Percentiles rank a stretch among this genome's conserved stretches.
These are phyloP conservation scores for Berkeleyomyces rouxiae DNA, from an alignment of 2,329 filamentous ascomycete genomes.

Conservation along the genomic window DNA sequence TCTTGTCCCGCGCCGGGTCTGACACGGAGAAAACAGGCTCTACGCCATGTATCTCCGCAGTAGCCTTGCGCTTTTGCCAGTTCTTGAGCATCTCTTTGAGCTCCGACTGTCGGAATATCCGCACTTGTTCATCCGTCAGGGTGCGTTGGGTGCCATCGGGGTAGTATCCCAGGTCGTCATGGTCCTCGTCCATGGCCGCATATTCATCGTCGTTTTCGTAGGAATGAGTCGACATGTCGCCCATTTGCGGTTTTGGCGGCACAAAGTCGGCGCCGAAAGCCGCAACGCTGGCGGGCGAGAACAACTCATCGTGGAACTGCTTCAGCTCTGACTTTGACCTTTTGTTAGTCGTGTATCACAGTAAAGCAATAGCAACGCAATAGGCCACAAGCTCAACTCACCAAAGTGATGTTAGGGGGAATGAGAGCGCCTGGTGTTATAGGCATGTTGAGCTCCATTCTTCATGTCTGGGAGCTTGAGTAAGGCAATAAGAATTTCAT, in stretches of 20 bases:
- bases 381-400: neutral
- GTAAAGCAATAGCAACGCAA: neutral
- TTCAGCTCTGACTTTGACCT: neutral
- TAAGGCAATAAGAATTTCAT: neutral
- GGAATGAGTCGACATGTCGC: neutral
- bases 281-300: neutral
- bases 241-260: neutral
- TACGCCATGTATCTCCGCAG: conserved; percentile 5
- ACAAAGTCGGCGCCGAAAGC: neutral
- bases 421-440: neutral
- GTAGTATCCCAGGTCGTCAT: conserved; percentile 68
- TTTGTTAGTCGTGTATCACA: neutral
- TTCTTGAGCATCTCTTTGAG: conserved; percentile 50
- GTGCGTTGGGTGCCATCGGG: conserved; percentile 74
- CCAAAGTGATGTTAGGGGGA: neutral
- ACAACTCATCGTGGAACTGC: conserved; percentile 3
- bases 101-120: conserved; percentile 80
- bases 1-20: conserved; percentile 3
- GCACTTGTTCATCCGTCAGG: conserved; percentile 78
- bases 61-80: conserved; percentile 11
- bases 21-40: conserved; percentile 8
- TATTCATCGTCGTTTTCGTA: conserved; percentile 18
- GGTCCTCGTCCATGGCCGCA: conserved; percentile 28
- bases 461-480: neutral
- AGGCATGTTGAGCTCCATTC: neutral